phyloP scores from a whole-genome alignment of 2,329 filamentous ascomycete genomes.

The Atkinsonella texensis region DNA sequence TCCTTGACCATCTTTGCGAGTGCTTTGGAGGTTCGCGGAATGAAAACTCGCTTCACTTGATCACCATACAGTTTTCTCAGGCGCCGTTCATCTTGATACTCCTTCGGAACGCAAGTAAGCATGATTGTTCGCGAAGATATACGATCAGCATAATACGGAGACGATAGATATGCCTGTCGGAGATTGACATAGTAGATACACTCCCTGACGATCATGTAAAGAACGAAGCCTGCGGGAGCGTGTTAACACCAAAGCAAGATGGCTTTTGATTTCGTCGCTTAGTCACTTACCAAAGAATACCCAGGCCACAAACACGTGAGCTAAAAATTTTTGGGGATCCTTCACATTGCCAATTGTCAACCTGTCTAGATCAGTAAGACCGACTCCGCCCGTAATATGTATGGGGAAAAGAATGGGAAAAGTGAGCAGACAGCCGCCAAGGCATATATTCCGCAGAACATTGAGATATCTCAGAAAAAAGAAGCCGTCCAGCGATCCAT shows the following conservation, averaged over 20 bases:
- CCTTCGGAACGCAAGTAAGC: constrained; percentile 70
- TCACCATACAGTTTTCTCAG: constrained; percentile 72
- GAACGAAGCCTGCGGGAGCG: constrained; percentile 55
- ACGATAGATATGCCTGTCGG: constrained; percentile 82
- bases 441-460: constrained; percentile 67
- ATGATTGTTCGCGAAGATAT: constrained; percentile 86
- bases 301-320: constrained; percentile 70
- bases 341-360: constrained; percentile 69
- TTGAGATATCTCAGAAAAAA: constrained; percentile 65
- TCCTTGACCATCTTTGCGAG: constrained; percentile 73
- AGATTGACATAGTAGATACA: constrained; percentile 86
- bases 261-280: neutral
- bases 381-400: constrained; percentile 68
- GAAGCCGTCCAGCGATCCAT: constrained; percentile 86
- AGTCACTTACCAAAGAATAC: constrained; percentile 47
- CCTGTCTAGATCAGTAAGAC: constrained; percentile 55
- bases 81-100: constrained; percentile 66
- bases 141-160: constrained; percentile 70
- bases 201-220: constrained; percentile 80
- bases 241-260: neutral
- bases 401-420: constrained; percentile 82
- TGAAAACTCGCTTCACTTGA: constrained; percentile 73
- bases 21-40: constrained; percentile 63
- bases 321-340: constrained; percentile 54
- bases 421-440: constrained; percentile 72